Evolutionary conservation across 2,329 filamentous ascomycete species (phyloP).

Genomic region (Geoglossum cookeanum): DNA sequence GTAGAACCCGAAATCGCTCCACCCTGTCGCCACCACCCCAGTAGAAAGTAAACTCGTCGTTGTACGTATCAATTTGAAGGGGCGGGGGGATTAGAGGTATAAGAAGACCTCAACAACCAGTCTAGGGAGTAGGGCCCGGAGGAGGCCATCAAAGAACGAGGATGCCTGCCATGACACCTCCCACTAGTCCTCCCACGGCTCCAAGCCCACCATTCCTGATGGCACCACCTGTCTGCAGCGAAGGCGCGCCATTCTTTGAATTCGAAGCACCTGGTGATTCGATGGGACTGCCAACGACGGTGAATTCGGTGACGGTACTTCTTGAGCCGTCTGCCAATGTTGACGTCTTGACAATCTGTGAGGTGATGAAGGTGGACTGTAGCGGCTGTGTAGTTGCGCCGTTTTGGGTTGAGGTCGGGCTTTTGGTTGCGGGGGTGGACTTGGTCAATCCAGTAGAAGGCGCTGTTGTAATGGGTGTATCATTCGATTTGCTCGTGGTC

Average conservation of each 20-base stretch:
- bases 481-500: constrained; percentile 9
- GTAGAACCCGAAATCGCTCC: neutral
- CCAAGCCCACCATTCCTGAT: neutral
- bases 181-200: neutral
- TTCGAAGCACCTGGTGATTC: neutral
- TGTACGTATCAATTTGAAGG: neutral
- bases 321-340: constrained; percentile 1
- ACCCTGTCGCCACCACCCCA: neutral
- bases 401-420: neutral
- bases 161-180: neutral
- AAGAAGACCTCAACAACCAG: neutral
- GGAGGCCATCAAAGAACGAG: neutral
- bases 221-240: neutral
- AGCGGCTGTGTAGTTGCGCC: no score
- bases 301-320: constrained; percentile 5
- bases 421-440: neutral
- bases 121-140: neutral
- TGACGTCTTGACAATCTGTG: neutral
- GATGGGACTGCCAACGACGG: neutral
- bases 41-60: neutral
- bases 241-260: neutral
- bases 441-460: neutral
- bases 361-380: neutral
- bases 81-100: neutral
- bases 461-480: constrained; percentile 4